These are phyloP conservation scores for Gaultheria prostrata DNA, from an alignment of 148 eudicot genomes.

Conservation along the genomic window DNA sequence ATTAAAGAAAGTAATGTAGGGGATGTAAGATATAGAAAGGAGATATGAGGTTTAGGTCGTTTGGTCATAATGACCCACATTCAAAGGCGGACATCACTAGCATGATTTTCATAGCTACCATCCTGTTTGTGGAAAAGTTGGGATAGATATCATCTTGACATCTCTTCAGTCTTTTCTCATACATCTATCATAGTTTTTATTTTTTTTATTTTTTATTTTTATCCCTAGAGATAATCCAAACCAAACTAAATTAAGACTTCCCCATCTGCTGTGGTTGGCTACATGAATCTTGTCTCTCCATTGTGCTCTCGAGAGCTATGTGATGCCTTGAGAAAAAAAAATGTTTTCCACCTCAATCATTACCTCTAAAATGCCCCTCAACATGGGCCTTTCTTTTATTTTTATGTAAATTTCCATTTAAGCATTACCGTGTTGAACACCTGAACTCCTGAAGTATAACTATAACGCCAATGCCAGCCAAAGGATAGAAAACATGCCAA, in stretches of 20 bases:
- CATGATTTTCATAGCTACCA: not conserved
- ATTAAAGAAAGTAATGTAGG: not conserved
- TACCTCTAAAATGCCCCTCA: not conserved
- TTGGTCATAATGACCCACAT: not conserved
- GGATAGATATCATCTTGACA: not conserved
- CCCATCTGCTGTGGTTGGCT: not conserved
- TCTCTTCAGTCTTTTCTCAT: not conserved
- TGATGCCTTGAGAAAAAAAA: not conserved
- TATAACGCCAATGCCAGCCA: not conserved
- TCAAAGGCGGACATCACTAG: not conserved
- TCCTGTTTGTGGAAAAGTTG: not conserved
- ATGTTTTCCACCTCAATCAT: not conserved
- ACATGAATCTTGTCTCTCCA: not conserved
- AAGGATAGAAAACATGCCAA: not conserved
- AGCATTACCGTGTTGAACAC: not conserved
- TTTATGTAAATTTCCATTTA: not conserved
- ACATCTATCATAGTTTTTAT: not conserved
- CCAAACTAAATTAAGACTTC: too few relatives aligned
- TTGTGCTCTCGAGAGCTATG: not conserved
- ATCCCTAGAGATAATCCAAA: not conserved
- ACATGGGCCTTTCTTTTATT: not conserved
- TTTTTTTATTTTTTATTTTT: not conserved
- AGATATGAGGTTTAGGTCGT: not conserved
- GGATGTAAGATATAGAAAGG: not conserved
- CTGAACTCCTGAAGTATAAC: constrained; percentile 2